Conservation (phyloP, 345 rosid species). For the Pelargonium nanum region DNA sequence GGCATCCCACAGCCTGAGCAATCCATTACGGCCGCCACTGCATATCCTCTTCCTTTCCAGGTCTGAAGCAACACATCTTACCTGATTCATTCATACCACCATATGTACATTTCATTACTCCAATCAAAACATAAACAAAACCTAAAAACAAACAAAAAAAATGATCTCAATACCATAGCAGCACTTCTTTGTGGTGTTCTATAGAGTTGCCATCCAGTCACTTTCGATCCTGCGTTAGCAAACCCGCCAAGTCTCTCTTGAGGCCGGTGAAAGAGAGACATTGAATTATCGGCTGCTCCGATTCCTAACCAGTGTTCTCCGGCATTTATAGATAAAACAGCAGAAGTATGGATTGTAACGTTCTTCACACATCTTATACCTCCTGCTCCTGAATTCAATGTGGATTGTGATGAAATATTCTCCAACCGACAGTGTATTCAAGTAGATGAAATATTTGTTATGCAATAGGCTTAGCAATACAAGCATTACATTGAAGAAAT, state of each 20-base stretch:
- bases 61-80: conserved; percentile 87
- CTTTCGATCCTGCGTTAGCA: conserved; percentile 55
- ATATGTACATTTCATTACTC: not conserved
- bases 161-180: conserved; percentile 54
- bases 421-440: not conserved
- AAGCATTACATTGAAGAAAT: not conserved
- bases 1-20: conserved; percentile 96
- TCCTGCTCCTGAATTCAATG: conserved; percentile 27
- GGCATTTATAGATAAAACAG: conserved; percentile 79
- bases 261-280: conserved; percentile 96
- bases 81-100: conserved; percentile 31
- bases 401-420: not conserved
- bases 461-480: too few species aligned
- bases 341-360: conserved; percentile 66
- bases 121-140: too few species aligned
- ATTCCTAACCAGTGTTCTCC: conserved; percentile 94
- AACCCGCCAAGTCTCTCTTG: conserved; percentile 62
- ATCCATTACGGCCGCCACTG: conserved; percentile 93
- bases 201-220: conserved; percentile 95
- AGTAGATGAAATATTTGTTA: conserved; percentile 1
- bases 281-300: conserved; percentile 97
- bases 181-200: conserved; percentile 78
- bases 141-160: not conserved
- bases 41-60: conserved; percentile 98
- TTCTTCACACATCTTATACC: conserved; percentile 83